These are phyloP conservation scores for Rhexocercosporidium sp. DNA, from an alignment of 2,329 filamentous ascomycete species.

Conservation along the genomic window DNA sequence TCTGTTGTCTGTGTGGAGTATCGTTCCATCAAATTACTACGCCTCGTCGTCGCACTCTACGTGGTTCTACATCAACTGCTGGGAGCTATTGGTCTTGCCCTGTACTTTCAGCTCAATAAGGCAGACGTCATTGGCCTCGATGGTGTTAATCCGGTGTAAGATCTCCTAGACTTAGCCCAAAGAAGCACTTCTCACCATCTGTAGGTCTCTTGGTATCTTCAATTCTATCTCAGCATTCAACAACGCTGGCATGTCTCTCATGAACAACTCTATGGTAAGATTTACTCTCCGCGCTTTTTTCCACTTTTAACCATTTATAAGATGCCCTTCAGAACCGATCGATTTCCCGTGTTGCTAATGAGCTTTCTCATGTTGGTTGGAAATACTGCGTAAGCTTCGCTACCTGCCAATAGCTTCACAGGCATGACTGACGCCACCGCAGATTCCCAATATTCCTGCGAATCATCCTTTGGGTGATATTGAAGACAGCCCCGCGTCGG, in stretches of 20 bases:
- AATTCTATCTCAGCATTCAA: slow-evolving; percentile 12
- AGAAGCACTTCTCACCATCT: slow-evolving; percentile 42
- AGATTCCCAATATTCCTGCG: slow-evolving; percentile 66
- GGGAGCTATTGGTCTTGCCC: slow-evolving; percentile 59
- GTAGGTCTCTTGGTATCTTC: slow-evolving; percentile 15
- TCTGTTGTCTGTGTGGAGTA: slow-evolving; percentile 66
- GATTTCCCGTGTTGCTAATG: slow-evolving; percentile 37
- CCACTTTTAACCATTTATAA: background rate
- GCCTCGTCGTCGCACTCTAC: slow-evolving; percentile 63
- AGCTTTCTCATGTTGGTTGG: slow-evolving; percentile 50
- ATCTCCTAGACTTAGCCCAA: slow-evolving; percentile 30
- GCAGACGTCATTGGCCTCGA: background rate
- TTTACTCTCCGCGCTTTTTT: background rate
- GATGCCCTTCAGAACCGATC: slow-evolving; percentile 43
- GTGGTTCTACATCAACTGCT: slow-evolving; percentile 62
- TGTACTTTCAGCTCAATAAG: slow-evolving; percentile 57
- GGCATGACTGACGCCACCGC: background rate
- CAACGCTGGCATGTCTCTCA: slow-evolving; percentile 17
- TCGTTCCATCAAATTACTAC: slow-evolving; percentile 62
- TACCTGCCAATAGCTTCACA: background rate
- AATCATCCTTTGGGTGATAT: slow-evolving; percentile 59
- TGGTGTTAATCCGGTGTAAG: slow-evolving; percentile 19
- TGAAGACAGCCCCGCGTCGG: slow-evolving; percentile 45
- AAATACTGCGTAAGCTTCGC: slow-evolving; percentile 55
- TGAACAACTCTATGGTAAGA: slow-evolving; percentile 11